Percentiles rank a stretch among this genome's conserved stretches.
These are phyloP conservation scores for Metschnikowia dekortorum DNA, from an alignment of 805 yeast genomes.

Conservation along the genomic window DNA sequence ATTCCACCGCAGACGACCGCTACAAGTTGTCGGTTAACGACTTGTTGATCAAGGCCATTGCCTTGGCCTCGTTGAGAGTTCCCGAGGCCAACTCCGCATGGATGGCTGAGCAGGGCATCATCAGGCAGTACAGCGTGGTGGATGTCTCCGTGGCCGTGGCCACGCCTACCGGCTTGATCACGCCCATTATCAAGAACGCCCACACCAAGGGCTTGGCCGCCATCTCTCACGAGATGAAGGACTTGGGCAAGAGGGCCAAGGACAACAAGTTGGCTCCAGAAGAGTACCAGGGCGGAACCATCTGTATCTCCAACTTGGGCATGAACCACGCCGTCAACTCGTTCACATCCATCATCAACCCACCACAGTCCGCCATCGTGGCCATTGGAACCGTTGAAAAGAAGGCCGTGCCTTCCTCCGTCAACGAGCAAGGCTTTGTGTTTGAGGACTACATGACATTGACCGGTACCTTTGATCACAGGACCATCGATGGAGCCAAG, in stretches of 20 bases:
- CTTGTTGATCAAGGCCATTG: constrained; percentile 88
- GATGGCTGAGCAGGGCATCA: constrained; percentile 83
- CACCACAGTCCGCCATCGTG: constrained; percentile 91
- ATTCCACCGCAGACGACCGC: constrained; percentile 77
- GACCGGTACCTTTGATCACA: constrained; percentile 97
- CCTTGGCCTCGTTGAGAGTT: constrained; percentile 82
- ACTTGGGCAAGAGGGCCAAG: constrained; percentile 93
- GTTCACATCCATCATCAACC: constrained; percentile 97
- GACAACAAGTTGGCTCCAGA: constrained; percentile 89
- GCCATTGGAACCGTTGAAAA: constrained; percentile 93
- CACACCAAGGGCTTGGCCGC: constrained; percentile 79
- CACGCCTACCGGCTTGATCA: constrained; percentile 93
- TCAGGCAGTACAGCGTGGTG: constrained; percentile 86
- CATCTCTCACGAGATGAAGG: constrained; percentile 83
- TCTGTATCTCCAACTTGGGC: constrained; percentile 97
- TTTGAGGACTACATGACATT: constrained; percentile 88
- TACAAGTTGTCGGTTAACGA: constrained; percentile 93
- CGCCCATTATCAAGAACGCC: constrained; percentile 91
- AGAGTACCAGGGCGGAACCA: constrained; percentile 99
- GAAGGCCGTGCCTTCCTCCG: constrained; percentile 88
- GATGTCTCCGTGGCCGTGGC: constrained; percentile 99
- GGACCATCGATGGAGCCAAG: constrained; percentile 94
- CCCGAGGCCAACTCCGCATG: constrained; percentile 94
- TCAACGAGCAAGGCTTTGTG: constrained; percentile 84
- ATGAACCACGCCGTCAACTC: constrained; percentile 92